These are phyloP conservation scores for Cucumis variabilis DNA, from an alignment of 331 rosid species.

Conservation along the genomic window DNA sequence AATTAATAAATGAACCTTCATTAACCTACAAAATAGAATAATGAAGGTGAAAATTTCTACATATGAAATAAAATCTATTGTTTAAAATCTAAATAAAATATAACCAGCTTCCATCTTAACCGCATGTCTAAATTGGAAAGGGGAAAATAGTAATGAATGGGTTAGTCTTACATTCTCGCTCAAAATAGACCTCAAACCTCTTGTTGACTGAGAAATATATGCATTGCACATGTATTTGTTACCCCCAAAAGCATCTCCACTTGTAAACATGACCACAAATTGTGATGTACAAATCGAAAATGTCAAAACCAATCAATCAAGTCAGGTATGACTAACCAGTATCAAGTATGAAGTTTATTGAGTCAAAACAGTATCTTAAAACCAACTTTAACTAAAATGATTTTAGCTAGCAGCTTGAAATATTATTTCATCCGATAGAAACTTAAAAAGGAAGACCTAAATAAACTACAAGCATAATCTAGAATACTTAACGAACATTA, in stretches of 20 bases:
- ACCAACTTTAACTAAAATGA: slow-evolving; percentile 2
- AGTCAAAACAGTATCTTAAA: background rate
- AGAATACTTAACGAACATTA: background rate
- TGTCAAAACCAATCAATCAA: slow-evolving; percentile 31
- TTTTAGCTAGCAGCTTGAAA: slow-evolving; percentile 11
- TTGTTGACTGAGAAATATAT: slow-evolving; percentile 84
- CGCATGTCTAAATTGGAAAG: background rate
- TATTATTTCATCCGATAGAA: slow-evolving; percentile 13
- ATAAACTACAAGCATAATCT: too few species aligned
- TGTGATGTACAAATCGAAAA: slow-evolving; percentile 79
- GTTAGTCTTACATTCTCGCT: slow-evolving; percentile 82
- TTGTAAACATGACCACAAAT: slow-evolving; percentile 90
- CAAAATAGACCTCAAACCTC: slow-evolving; percentile 78
- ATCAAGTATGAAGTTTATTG: background rate
- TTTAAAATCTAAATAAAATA: too few species aligned
- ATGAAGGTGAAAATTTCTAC: background rate
- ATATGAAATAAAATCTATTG: too few species aligned
- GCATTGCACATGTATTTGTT: slow-evolving; percentile 65
- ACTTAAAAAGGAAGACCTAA: background rate
- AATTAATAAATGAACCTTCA: too few species aligned
- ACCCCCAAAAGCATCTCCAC: slow-evolving; percentile 52
- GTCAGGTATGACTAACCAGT: slow-evolving; percentile 16
- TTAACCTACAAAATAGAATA: too few species aligned
- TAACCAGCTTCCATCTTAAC: background rate
- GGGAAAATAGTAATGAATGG: background rate